Percentiles rank a stretch among this genome's conserved stretches.
These are phyloP conservation scores for Cordyceps tenuipes DNA, from an alignment of 2,329 filamentous ascomycete species.

Conservation along the genomic window DNA sequence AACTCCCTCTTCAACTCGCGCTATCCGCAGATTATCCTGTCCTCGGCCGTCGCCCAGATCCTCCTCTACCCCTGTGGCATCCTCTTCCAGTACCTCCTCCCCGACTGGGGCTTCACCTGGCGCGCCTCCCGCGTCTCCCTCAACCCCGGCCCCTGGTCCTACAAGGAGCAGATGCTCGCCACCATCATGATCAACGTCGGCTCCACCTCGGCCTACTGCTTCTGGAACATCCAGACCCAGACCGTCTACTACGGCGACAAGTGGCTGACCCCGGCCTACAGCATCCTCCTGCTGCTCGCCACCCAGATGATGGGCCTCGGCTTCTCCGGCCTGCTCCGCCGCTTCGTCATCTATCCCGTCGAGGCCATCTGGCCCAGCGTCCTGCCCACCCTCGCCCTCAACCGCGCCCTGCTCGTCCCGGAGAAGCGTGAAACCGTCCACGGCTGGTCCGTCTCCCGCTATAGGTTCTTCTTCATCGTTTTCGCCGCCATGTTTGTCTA, in stretches of 20 bases:
- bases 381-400: conserved; percentile 20
- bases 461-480: conserved; percentile 31
- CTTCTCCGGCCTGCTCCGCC: conserved; percentile 25
- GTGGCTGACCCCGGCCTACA: conserved; percentile 20
- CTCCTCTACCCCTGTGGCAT: conserved; percentile 9
- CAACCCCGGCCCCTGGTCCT: conserved; percentile 31
- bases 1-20: conserved; percentile 12
- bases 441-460: conserved; percentile 34
- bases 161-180: conserved; percentile 33
- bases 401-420: conserved; percentile 19
- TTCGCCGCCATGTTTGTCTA: conserved; percentile 32
- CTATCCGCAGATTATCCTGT: conserved; percentile 6
- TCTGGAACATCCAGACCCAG: conserved; percentile 29
- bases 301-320: conserved; percentile 27
- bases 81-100: not conserved
- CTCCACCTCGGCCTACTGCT: conserved; percentile 28
- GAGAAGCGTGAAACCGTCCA: conserved; percentile 28
- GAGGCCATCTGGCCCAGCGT: conserved; percentile 14
- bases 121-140: conserved; percentile 20
- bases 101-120: conserved; percentile 11
- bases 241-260: conserved; percentile 16
- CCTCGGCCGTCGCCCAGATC: conserved; percentile 6
- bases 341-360: conserved; percentile 19
- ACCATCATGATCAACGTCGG: conserved; percentile 31
- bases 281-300: conserved; percentile 24